Percentiles rank a stretch among this genome's conserved stretches.
Conservation (phyloP, 768 basidiomycete genomes). For the Suillus decipiens region DNA sequence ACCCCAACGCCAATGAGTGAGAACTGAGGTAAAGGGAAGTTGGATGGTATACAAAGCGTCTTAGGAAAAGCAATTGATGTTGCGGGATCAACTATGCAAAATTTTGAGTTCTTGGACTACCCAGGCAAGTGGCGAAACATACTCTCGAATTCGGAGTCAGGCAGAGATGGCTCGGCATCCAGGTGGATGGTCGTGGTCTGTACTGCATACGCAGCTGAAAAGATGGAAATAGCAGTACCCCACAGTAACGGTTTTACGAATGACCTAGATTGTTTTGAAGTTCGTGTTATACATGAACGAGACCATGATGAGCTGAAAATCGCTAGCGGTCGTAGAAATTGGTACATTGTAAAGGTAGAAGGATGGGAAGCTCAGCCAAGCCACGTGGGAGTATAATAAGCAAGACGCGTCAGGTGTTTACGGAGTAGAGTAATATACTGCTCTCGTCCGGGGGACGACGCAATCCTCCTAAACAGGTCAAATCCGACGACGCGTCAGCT, state of each 20-base stretch:
- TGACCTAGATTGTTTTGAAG: constrained; percentile 13
- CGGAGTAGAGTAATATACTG: constrained; percentile 6
- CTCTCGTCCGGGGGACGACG: constrained; percentile 13
- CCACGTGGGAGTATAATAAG: constrained; percentile 6
- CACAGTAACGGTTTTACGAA: constrained; percentile 30
- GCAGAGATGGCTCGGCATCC: constrained; percentile 38
- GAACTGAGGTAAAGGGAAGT: constrained; percentile 59
- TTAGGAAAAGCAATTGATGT: constrained; percentile 76
- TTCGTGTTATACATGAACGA: neutral
- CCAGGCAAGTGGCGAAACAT: constrained; percentile 1
- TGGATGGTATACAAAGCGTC: constrained; percentile 62
- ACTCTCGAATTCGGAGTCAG: constrained; percentile 25
- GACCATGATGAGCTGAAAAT: constrained; percentile 11
- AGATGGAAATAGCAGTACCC: constrained; percentile 36
- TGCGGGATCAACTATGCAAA: constrained; percentile 62
- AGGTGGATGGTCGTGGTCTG: constrained; percentile 39
- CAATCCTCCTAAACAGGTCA: constrained; percentile 10
- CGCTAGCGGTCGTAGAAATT: constrained; percentile 7
- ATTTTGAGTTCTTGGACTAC: neutral
- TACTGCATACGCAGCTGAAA: constrained; percentile 31
- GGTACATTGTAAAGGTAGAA: constrained; percentile 1
- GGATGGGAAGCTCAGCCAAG: too few species aligned
- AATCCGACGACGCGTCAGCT: constrained; percentile 32
- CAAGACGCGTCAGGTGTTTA: neutral
- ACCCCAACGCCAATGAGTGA: constrained; percentile 84